Evolutionary conservation across 106 monocot genomes (phyloP).

Genomic region (Dendrobium nobile): DNA sequence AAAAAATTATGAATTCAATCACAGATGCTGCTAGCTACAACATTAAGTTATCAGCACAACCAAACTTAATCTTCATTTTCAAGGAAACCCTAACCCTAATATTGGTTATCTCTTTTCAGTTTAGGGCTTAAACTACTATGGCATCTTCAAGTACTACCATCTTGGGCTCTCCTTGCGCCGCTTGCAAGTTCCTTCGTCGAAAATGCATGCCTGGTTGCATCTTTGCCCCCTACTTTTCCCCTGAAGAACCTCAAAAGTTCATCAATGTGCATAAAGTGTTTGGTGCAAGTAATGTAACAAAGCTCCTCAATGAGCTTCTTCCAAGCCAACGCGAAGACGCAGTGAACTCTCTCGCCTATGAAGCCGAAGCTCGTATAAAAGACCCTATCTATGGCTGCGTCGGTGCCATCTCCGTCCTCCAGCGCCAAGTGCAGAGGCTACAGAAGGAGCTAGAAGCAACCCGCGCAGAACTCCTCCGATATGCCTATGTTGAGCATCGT

Average conservation of each 20-base stretch:
- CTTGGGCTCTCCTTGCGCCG: constrained; percentile 51
- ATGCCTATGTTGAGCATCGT: constrained; percentile 18
- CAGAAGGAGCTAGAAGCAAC: constrained; percentile 50
- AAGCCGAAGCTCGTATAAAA: constrained; percentile 49
- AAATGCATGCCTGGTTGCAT: constrained; percentile 64
- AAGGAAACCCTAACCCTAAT: not conserved
- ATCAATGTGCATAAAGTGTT: constrained; percentile 65
- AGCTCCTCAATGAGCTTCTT: constrained; percentile 52
- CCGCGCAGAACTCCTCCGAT: constrained; percentile 44
- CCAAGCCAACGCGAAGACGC: constrained; percentile 64
- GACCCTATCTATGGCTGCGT: constrained; percentile 69
- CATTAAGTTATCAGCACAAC: not conserved
- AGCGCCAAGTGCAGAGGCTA: constrained; percentile 37
- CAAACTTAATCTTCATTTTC: not conserved
- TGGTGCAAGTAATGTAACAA: constrained; percentile 58
- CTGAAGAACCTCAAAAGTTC: constrained; percentile 63
- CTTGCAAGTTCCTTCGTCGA: constrained; percentile 60
- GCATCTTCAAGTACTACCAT: constrained; percentile 9
- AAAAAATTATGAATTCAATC: no score
- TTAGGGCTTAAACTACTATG: not conserved
- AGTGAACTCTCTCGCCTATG: constrained; percentile 63
- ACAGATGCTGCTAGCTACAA: no score
- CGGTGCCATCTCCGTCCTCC: constrained; percentile 55
- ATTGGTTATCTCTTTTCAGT: no score
- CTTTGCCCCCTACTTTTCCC: constrained; percentile 65